These are phyloP conservation scores for Sonneratia alba DNA, from an alignment of 345 rosid genomes.

Conservation along the genomic window DNA sequence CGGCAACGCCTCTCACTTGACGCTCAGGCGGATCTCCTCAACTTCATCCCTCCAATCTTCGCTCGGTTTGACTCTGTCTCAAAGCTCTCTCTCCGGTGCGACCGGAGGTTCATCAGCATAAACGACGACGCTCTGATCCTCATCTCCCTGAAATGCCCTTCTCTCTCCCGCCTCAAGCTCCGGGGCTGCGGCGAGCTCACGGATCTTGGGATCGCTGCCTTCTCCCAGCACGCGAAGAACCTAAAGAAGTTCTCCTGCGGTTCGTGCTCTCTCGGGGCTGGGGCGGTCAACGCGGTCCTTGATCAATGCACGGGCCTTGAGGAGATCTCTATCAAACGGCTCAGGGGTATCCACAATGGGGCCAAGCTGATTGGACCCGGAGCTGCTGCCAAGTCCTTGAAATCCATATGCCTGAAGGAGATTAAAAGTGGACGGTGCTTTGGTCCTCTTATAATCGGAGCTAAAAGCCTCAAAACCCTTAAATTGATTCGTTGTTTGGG, in stretches of 20 bases:
- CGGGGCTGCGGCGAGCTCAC: slow-evolving; percentile 85
- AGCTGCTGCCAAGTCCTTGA: slow-evolving; percentile 33
- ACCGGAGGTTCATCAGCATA: slow-evolving; percentile 49
- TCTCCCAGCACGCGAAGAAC: slow-evolving; percentile 46
- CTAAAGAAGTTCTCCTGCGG: slow-evolving; percentile 68
- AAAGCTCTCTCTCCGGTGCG: slow-evolving; percentile 68
- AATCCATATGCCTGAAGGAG: slow-evolving; percentile 66
- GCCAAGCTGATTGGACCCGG: slow-evolving; percentile 32
- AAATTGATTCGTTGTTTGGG: slow-evolving; percentile 72
- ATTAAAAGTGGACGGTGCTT: slow-evolving; percentile 61
- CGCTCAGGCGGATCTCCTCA: slow-evolving; percentile 42
- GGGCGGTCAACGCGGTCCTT: slow-evolving; percentile 58
- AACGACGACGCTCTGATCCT: slow-evolving; percentile 49
- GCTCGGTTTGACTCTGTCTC: slow-evolving; percentile 65
- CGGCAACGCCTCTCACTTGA: slow-evolving; percentile 66
- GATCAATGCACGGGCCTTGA: slow-evolving; percentile 41
- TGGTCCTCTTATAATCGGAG: slow-evolving; percentile 41
- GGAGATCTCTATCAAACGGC: slow-evolving; percentile 57
- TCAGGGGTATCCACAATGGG: slow-evolving; percentile 42
- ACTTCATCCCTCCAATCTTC: slow-evolving; percentile 34
- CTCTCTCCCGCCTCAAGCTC: slow-evolving; percentile 73
- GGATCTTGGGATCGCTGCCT: slow-evolving; percentile 55
- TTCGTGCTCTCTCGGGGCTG: slow-evolving; percentile 74
- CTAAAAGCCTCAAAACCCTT: slow-evolving; percentile 44
- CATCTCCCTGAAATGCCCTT: slow-evolving; percentile 52